These are phyloP conservation scores for Candida glaebosa DNA, from an alignment of 805 yeast genomes.

Conservation along the genomic window DNA sequence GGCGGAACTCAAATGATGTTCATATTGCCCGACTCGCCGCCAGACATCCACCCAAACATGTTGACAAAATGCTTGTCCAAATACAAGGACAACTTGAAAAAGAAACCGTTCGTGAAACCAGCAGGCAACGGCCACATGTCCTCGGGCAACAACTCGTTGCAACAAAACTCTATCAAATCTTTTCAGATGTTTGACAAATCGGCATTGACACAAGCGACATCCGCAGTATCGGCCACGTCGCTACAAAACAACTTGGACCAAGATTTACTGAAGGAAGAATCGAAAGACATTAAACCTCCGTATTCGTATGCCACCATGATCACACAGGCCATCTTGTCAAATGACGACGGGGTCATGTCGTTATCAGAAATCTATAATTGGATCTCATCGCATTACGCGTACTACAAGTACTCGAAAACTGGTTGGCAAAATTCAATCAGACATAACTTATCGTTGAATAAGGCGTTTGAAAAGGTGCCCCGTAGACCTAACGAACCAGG, in stretches of 20 bases:
- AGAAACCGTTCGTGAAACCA: slow-evolving; percentile 11
- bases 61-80: slow-evolving; percentile 34
- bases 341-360: slow-evolving; percentile 82
- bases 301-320: slow-evolving; percentile 97
- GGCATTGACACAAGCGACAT: slow-evolving; percentile 34
- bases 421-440: slow-evolving; percentile 99
- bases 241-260: slow-evolving; percentile 46
- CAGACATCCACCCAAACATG: slow-evolving; percentile 55
- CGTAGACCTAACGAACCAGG: slow-evolving; percentile 96
- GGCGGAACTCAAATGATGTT: slow-evolving; percentile 99
- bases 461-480: slow-evolving; percentile 97
- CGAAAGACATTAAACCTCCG: slow-evolving; percentile 93
- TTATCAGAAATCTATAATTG: slow-evolving; percentile 89
- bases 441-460: slow-evolving; percentile 89
- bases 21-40: slow-evolving; percentile 86
- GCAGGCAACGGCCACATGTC: too few species aligned
- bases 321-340: slow-evolving; percentile 91
- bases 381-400: slow-evolving; percentile 85
- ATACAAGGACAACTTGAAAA: slow-evolving; percentile 21
- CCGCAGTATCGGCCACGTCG: slow-evolving; percentile 37
- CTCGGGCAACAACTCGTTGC: slow-evolving; percentile 6
- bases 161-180: slow-evolving; percentile 30
- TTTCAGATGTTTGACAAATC: slow-evolving; percentile 55
- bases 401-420: slow-evolving; percentile 84
- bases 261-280: slow-evolving; percentile 83